These are phyloP conservation scores for Debaryomyces psychrophilus DNA, from an alignment of 1,139 yeast genomes.

Conservation along the genomic window DNA sequence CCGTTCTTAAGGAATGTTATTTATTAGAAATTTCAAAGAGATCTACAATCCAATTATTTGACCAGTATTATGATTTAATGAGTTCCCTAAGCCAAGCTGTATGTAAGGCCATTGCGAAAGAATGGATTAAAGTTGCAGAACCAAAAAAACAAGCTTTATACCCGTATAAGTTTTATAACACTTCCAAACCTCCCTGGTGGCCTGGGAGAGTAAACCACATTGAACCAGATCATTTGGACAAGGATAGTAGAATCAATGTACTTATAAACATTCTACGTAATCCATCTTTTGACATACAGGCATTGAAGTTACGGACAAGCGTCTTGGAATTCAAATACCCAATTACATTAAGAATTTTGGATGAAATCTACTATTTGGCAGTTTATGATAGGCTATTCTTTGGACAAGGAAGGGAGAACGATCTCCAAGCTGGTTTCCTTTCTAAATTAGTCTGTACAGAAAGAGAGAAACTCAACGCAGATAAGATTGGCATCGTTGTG, in stretches of 20 bases:
- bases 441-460: slow-evolving; percentile 13
- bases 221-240: slow-evolving; percentile 75
- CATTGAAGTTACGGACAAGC: slow-evolving; percentile 24
- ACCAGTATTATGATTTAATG: slow-evolving; percentile 24
- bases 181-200: slow-evolving; percentile 71
- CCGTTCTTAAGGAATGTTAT: slow-evolving; percentile 16
- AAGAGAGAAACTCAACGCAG: slow-evolving; percentile 11
- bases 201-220: slow-evolving; percentile 59
- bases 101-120: slow-evolving; percentile 65
- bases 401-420: slow-evolving; percentile 14
- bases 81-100: slow-evolving; percentile 43
- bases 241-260: slow-evolving; percentile 54
- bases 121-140: slow-evolving; percentile 67
- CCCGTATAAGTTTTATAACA: slow-evolving; percentile 61
- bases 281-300: slow-evolving; percentile 25
- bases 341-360: slow-evolving; percentile 19
- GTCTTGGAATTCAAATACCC: slow-evolving; percentile 15
- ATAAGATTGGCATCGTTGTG: slow-evolving; percentile 16
- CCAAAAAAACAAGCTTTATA: slow-evolving; percentile 66
- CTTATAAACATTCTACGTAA: slow-evolving; percentile 46
- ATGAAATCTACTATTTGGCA: slow-evolving; percentile 34
- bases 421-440: slow-evolving; percentile 12
- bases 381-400: slow-evolving; percentile 31
- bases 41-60: slow-evolving; percentile 12
- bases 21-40: slow-evolving; percentile 10